These are phyloP conservation scores for Sarcodon aspratus DNA, from an alignment of 768 basidiomycete species.

Conservation along the genomic window DNA sequence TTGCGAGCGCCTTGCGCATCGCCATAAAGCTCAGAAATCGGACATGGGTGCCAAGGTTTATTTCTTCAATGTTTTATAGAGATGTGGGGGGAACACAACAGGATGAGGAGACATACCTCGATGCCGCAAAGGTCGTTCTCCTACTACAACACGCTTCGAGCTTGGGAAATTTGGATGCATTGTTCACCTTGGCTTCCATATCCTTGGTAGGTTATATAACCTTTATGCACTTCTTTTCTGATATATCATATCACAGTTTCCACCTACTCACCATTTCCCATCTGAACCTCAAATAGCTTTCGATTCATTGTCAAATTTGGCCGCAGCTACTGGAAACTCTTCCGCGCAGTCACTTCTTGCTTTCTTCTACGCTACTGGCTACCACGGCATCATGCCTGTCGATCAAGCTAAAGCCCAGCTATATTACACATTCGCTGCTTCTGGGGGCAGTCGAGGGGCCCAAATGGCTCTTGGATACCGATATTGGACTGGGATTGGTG, in stretches of 20 bases:
- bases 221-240: not conserved
- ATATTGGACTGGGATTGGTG: constrained; percentile 93
- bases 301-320: constrained; percentile 52
- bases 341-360: constrained; percentile 78
- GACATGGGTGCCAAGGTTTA: constrained; percentile 33
- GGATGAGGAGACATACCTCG: constrained; percentile 57
- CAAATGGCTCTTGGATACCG: constrained; percentile 92
- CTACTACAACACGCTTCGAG: constrained; percentile 74
- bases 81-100: constrained; percentile 29
- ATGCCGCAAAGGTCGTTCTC: constrained; percentile 75
- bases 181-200: constrained; percentile 55
- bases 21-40: constrained; percentile 53
- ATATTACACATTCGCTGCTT: constrained; percentile 89
- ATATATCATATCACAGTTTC: constrained; percentile 35
- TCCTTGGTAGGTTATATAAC: constrained; percentile 41
- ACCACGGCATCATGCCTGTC: constrained; percentile 45
- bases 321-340: constrained; percentile 65
- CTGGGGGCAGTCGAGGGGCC: constrained; percentile 77
- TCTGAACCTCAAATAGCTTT: constrained; percentile 53
- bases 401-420: constrained; percentile 79
- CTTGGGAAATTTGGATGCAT: constrained; percentile 62
- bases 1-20: constrained; percentile 62
- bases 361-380: constrained; percentile 87
- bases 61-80: constrained; percentile 30
- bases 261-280: constrained; percentile 56